These are phyloP conservation scores for Naganishia friedmannii DNA, from an alignment of 768 basidiomycete species.

Conservation along the genomic window DNA sequence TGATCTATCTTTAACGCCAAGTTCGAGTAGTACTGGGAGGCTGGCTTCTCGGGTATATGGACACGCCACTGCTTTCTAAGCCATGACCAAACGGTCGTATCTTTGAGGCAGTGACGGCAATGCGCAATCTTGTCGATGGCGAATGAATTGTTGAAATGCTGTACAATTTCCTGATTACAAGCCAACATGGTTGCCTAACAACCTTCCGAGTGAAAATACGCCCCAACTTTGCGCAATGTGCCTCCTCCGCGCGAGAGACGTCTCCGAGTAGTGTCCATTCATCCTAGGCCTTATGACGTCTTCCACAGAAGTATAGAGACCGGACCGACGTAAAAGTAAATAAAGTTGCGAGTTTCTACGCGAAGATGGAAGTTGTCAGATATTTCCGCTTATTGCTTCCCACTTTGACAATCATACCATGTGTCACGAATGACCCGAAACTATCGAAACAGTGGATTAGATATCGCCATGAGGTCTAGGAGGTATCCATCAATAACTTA, in stretches of 20 bases:
- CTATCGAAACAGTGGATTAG: conserved; percentile 31
- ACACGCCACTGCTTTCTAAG: too few species aligned
- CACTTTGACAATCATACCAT: conserved; percentile 64
- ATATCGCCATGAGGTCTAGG: neutral
- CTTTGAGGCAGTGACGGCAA: neutral
- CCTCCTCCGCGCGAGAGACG: neutral
- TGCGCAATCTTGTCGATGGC: neutral
- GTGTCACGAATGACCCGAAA: conserved; percentile 97
- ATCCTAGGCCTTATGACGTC: conserved; percentile 40
- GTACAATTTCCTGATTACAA: neutral
- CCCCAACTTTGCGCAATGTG: neutral
- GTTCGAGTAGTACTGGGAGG: too few species aligned
- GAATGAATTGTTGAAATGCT: neutral
- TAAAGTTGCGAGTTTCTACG: conserved; percentile 94
- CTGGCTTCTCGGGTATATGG: too few species aligned
- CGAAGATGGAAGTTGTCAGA: neutral
- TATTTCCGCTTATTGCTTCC: neutral
- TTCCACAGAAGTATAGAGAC: conserved; percentile 73
- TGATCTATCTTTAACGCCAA: too few species aligned
- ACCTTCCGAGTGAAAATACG: neutral
- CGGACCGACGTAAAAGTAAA: conserved; percentile 93
- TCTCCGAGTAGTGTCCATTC: neutral
- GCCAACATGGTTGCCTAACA: neutral
- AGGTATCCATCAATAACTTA: conserved; percentile 33
- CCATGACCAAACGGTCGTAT: neutral